phyloP scores from a whole-genome alignment of 768 basidiomycete genomes.

The Lactarius tabidus region DNA sequence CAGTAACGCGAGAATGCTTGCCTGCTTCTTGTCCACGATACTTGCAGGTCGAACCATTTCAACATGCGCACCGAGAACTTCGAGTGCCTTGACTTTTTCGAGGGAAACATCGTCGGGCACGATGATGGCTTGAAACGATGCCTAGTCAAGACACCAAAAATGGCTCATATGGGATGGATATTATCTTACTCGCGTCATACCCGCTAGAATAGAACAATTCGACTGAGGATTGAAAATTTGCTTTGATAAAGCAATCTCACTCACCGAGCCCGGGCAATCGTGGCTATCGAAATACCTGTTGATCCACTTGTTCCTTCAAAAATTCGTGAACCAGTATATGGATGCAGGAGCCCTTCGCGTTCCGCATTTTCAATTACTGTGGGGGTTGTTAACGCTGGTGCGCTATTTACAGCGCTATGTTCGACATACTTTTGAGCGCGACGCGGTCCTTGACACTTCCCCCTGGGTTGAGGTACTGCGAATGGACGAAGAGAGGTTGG shows the following conservation, averaged over 20 bases:
- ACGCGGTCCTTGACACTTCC: conserved; percentile 98
- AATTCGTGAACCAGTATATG: conserved; percentile 84
- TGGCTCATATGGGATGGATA: background rate
- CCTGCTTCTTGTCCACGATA: conserved; percentile 96
- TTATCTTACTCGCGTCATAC: conserved; percentile 72
- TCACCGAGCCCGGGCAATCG: conserved; percentile 82
- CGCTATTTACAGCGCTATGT: background rate
- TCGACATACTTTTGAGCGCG: conserved; percentile 73
- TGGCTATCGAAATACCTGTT: conserved; percentile 95
- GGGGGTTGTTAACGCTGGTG: background rate
- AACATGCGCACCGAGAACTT: conserved; percentile 83
- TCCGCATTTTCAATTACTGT: conserved; percentile 95
- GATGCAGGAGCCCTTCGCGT: conserved; percentile 70
- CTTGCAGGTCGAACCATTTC: conserved; percentile 90
- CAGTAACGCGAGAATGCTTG: conserved; percentile 34
- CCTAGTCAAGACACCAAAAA: background rate
- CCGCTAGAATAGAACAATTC: conserved; percentile 49
- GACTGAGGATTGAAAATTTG: background rate
- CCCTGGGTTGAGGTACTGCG: conserved; percentile 91
- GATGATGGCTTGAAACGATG: conserved; percentile 60
- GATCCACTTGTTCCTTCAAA: conserved; percentile 98
- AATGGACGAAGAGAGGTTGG: background rate
- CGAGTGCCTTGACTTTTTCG: conserved; percentile 85
- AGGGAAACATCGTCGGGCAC: conserved; percentile 87
- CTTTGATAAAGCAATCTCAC: conserved; percentile 21